Percentiles rank a stretch among this genome's conserved stretches.
These are phyloP conservation scores for Colletotrichum siamense DNA, from an alignment of 2,329 filamentous ascomycete genomes.

Conservation along the genomic window DNA sequence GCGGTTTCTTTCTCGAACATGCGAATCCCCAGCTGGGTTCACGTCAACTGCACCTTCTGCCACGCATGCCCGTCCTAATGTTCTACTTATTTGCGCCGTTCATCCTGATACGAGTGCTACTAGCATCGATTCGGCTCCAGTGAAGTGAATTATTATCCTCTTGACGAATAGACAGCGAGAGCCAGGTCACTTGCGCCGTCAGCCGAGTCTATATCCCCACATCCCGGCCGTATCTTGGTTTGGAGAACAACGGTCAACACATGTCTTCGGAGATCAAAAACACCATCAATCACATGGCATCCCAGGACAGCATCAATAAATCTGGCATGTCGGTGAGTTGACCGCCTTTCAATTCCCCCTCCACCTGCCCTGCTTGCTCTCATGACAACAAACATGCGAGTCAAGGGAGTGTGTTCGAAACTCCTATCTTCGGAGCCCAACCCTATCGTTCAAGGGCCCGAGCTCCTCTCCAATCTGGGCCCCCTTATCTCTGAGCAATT, in stretches of 20 bases:
- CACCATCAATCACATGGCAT: background rate
- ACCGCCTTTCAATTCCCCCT: background rate
- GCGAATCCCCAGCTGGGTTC: background rate
- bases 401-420: background rate
- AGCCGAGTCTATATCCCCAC: background rate
- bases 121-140: background rate
- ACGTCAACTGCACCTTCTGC: background rate
- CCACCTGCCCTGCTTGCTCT: background rate
- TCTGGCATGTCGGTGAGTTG: background rate
- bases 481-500: constrained; percentile 21
- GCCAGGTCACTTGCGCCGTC: background rate
- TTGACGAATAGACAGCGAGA: background rate
- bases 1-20: background rate
- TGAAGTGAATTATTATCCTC: background rate
- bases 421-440: constrained; percentile 1
- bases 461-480: background rate
- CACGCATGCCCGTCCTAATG: background rate
- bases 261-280: background rate
- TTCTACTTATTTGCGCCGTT: background rate
- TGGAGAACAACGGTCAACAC: background rate
- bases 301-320: background rate
- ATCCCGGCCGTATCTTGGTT: background rate
- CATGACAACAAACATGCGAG: background rate
- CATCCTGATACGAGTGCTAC: background rate
- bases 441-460: background rate